Evolutionary conservation across 2,329 filamentous ascomycete genomes (phyloP), one percentile per base, ranked within the genome.

Genomic region (Aspergillus sp.): DNA sequence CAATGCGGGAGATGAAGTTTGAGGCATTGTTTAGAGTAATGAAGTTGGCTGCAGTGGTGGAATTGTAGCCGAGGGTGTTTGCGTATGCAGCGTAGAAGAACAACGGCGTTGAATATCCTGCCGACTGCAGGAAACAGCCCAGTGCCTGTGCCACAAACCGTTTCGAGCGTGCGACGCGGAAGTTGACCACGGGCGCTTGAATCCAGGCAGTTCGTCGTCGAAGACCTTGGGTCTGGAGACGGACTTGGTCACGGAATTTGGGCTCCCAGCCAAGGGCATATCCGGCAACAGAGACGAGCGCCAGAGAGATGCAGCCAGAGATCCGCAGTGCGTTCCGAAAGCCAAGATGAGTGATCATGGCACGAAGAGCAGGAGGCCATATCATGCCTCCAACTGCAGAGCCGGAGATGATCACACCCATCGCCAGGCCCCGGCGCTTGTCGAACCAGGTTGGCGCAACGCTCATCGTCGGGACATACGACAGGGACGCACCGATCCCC

Each of bases 71-170:
- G 4, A 77, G 62, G 6, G 74, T 71, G n/a, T 68, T 69, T 7
- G 76, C 74, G 59, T 75, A 78, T 23, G 74, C 68, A 1, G 75
- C 70, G 41, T 75, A 69, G 58, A 77, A 78, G 49, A 73, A 77
- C 11, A 77, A 57, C 1, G 76, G 76, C 14, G 73, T 74, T 15
- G 71, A 70, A 58, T 77, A 78, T 2, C 71, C 75, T 8, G 73
- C 73, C 2, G 73, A 71, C 52, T 78, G 74, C 45, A 79, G 58
- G 50, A 74, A 69, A 27, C 70, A 71, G 6, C 71, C 70, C 2
- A 74, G 41, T 3, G 70, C 70, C 49, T 78, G 75, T 2, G 75
- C 67, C 6, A 73, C 59, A 56, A 78, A 79, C 9, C 69, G 71
- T 21, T 66, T 63, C 0, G 66, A 62, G 14, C 57, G 58, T 2